Percentiles rank a stretch among this genome's conserved stretches.
phyloP scores from a whole-genome alignment of 2,329 filamentous ascomycete species.

The Fusarium veterinarium region DNA sequence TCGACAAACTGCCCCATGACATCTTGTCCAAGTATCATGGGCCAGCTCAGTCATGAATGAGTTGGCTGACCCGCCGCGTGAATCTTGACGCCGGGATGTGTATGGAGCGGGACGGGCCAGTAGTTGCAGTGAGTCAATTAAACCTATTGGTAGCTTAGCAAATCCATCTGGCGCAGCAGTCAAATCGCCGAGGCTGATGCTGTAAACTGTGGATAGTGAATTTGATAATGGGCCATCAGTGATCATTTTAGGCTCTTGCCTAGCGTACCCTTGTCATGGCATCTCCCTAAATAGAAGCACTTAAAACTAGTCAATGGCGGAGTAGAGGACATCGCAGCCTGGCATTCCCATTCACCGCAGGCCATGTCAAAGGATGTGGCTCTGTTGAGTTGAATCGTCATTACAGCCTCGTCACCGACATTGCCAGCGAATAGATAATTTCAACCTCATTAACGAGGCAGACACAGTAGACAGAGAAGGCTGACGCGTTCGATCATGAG shows the following conservation, averaged over 20 bases:
- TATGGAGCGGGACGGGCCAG: conserved; percentile 13
- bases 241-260: conserved; percentile 13
- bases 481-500: conserved; percentile 32
- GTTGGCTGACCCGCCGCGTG: conserved; percentile 25
- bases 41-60: conserved; percentile 34
- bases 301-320: conserved; percentile 22
- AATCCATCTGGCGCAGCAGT: conserved; percentile 10
- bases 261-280: conserved; percentile 18
- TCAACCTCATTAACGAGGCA: conserved; percentile 19
- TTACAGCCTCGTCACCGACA: conserved; percentile 26
- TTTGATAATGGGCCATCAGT: conserved; percentile 7
- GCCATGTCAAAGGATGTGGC: conserved; percentile 33
- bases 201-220: conserved; percentile 20
- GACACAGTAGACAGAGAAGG: conserved; percentile 29
- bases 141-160: conserved; percentile 1
- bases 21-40: background rate
- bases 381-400: conserved; percentile 26
- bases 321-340: conserved; percentile 20
- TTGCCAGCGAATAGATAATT: conserved; percentile 18
- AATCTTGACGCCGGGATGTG: conserved; percentile 6
- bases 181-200: conserved; percentile 26
- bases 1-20: background rate
- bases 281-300: conserved; percentile 41
- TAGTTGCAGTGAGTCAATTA: conserved; percentile 20
- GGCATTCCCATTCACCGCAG: conserved; percentile 9